These are phyloP conservation scores for Phaffomyces antillensis DNA, from an alignment of 805 yeast species.

Conservation along the genomic window DNA sequence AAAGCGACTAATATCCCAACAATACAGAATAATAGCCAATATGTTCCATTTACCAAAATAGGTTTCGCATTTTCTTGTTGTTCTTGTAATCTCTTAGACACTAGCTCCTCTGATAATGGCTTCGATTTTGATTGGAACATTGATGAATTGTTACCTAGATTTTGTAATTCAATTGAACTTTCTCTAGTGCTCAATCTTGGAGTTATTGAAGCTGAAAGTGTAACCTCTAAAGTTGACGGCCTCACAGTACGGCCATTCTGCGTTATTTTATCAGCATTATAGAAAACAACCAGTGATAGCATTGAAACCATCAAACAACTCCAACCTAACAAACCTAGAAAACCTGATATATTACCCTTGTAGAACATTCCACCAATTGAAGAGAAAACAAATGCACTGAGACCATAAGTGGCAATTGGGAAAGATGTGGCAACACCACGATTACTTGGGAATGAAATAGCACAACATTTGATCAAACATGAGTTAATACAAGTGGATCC, in stretches of 20 bases:
- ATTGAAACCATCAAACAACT: conserved; percentile 35
- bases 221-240: not conserved
- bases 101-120: conserved; percentile 3
- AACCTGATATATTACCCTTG: conserved; percentile 51
- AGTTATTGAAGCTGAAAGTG: too few relatives aligned
- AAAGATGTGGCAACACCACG: conserved; percentile 72
- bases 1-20: conserved; percentile 55
- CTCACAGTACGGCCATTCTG: conserved; percentile 1
- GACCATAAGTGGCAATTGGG: conserved; percentile 69
- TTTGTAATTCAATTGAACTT: conserved; percentile 12
- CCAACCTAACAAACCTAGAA: conserved; percentile 40
- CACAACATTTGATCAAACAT: conserved; percentile 67
- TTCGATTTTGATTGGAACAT: not conserved
- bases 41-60: conserved; percentile 27
- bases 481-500: conserved; percentile 65
- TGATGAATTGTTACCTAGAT: not conserved
- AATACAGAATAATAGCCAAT: conserved; percentile 43
- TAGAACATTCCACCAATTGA: conserved; percentile 43
- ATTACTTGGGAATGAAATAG: conserved; percentile 56
- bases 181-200: not conserved
- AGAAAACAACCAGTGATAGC: conserved; percentile 41
- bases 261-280: conserved; percentile 15
- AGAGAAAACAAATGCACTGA: conserved; percentile 65
- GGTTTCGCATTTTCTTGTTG: not conserved
- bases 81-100: conserved; percentile 1